phyloP scores from a whole-genome alignment of 768 basidiomycete genomes.

The Exidia glandulosa region DNA sequence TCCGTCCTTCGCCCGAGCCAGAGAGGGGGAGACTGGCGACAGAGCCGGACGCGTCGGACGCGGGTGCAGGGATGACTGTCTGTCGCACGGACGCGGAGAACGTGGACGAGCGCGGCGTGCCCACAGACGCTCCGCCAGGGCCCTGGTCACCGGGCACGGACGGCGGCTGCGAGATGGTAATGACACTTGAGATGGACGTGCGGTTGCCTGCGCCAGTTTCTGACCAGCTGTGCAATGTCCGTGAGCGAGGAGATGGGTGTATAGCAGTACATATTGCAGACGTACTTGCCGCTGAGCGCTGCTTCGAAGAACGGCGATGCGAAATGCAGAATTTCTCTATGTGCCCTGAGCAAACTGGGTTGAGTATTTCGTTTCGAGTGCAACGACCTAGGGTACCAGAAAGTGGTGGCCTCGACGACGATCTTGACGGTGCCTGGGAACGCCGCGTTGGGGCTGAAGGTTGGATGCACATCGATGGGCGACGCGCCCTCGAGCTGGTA shows the following conservation, averaged over 20 bases:
- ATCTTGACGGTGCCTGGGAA: slow-evolving; percentile 88
- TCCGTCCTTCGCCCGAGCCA: not conserved
- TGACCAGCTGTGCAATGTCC: slow-evolving; percentile 49
- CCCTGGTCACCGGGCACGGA: slow-evolving; percentile 40
- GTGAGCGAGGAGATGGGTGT: not conserved
- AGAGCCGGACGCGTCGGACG: not conserved
- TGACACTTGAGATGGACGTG: slow-evolving; percentile 68
- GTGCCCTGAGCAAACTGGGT: slow-evolving; percentile 46
- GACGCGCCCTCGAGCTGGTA: not conserved
- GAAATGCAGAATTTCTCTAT: slow-evolving; percentile 85
- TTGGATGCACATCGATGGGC: slow-evolving; percentile 67
- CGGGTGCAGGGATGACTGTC: not conserved
- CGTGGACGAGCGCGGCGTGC: slow-evolving; percentile 1
- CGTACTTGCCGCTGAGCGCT: slow-evolving; percentile 58
- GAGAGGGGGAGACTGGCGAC: not conserved
- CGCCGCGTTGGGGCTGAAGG: slow-evolving; percentile 54
- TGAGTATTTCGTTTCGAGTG: not conserved
- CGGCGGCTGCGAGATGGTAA: slow-evolving; percentile 73
- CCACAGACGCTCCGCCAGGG: slow-evolving; percentile 5
- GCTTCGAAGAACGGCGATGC: slow-evolving; percentile 95
- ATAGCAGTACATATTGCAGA: not conserved
- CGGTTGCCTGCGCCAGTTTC: slow-evolving; percentile 60
- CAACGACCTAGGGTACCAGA: slow-evolving; percentile 46
- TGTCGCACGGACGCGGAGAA: not conserved
- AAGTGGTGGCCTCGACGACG: slow-evolving; percentile 77